Evolutionary conservation across 2,329 filamentous ascomycete species (phyloP), one percentile per base, ranked within the genome.

Genomic region (Hypoxylon sp.): DNA sequence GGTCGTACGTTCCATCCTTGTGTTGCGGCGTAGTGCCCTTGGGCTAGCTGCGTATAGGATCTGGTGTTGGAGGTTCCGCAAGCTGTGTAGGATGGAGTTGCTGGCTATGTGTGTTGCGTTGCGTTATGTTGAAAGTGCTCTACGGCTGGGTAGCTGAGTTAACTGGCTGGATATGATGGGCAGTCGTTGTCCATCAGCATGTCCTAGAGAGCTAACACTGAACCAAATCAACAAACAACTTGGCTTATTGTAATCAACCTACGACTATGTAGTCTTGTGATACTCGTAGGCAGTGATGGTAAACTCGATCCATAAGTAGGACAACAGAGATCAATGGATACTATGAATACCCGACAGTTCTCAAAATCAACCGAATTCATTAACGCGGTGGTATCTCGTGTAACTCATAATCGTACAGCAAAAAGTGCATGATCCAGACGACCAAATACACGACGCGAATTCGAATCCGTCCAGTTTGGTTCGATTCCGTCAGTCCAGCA

Each of bases 381-480:
- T 59, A 43, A 53, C 54, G 12, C 34, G 27, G 51, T 65, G 62
- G 62, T 65, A 65, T 64, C 54, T 67, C 65, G 59, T 64, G 29
- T 27, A 58, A 54, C 47, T 65, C 65, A 29, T 67, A 54, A 63
- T 43, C 50, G 7, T 61, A 63, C 60, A 67, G 23, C 8, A 41
- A 64, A 46, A 52, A n/a, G n/a, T n/a, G n/a, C 43, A 27, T 51
- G 54, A 67, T 63, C 47, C 61, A 64, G 64, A 53, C 27, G 47
- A 46, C 41, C 34, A 57, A 51, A 45, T 6, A 41, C 46, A 55
- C 37, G 43, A 46, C 30, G 37, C 39, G 27, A 16, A 50, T 41
- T 53, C 29, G 23, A 23, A 5, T 29, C 16, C 9, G 19, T 19
- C 27, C 21, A 19, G 14, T 14, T 53, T 19, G 39, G 29, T 41